Conservation (phyloP, 2,329 filamentous ascomycete genomes). For the Pseudogymnoascus sp. region DNA sequence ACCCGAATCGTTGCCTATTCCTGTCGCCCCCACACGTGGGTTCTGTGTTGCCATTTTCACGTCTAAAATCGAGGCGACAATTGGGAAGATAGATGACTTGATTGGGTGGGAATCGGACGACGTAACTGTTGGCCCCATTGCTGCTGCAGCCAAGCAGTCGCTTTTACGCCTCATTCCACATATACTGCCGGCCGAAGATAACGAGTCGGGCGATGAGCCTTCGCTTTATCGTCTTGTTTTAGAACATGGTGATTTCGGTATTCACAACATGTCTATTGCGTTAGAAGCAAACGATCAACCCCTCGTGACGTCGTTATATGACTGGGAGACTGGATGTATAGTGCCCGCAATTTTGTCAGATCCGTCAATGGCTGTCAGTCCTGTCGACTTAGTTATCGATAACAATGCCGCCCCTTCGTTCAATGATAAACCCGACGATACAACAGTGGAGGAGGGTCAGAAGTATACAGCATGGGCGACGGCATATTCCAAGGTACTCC, state of each 20-base stretch:
- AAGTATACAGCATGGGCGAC: slow-evolving; percentile 21
- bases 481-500: slow-evolving; percentile 24
- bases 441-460: slow-evolving; percentile 13
- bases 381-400: slow-evolving; percentile 10
- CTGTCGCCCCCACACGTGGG: slow-evolving; percentile 24
- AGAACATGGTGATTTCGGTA: slow-evolving; percentile 30
- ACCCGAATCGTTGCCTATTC: slow-evolving; percentile 18
- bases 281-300: slow-evolving; percentile 16
- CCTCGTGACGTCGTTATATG: slow-evolving; percentile 26
- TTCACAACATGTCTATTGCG: slow-evolving; percentile 27
- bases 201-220: slow-evolving; percentile 4
- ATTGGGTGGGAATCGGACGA: slow-evolving; percentile 23
- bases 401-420: slow-evolving; percentile 10
- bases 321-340: slow-evolving; percentile 26
- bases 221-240: slow-evolving; percentile 28
- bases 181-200: slow-evolving; percentile 13
- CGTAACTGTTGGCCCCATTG: slow-evolving; percentile 4
- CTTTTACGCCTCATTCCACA: slow-evolving; percentile 25
- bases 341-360: slow-evolving; percentile 27
- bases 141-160: slow-evolving; percentile 21
- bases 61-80: slow-evolving; percentile 26
- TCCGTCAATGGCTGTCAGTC: slow-evolving; percentile 16
- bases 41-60: not conserved
- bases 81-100: slow-evolving; percentile 19
- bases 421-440: slow-evolving; percentile 8